These are phyloP conservation scores for Polygonum maritimum DNA, from an alignment of 148 eudicot species.

Conservation along the genomic window DNA sequence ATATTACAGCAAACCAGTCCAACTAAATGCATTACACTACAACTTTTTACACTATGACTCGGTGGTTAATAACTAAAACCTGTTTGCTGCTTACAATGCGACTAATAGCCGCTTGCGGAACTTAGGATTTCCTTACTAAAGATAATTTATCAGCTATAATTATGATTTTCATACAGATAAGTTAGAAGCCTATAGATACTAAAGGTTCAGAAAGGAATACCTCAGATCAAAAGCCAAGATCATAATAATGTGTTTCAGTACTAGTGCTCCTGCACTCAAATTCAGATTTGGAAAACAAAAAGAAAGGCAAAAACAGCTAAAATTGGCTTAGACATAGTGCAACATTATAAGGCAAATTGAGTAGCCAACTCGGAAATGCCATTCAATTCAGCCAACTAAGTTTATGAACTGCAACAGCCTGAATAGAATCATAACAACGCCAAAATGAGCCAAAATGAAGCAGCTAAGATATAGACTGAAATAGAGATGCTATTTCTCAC, in stretches of 20 bases:
- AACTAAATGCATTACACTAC: neutral
- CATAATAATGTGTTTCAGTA: neutral
- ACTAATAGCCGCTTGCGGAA: neutral
- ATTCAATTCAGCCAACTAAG: neutral
- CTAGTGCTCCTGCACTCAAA: neutral
- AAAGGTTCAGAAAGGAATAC: neutral
- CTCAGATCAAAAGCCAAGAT: neutral
- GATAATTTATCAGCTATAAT: neutral
- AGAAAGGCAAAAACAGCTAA: neutral
- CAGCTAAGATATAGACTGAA: neutral
- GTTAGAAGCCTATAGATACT: neutral
- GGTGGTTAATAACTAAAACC: neutral
- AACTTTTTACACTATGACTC: neutral
- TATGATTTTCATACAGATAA: neutral
- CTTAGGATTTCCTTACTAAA: neutral
- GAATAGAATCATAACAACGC: neutral
- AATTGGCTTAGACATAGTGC: neutral
- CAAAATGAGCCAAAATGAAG: neutral
- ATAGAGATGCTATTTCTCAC: neutral
- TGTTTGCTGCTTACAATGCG: neutral
- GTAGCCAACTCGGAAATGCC: neutral
- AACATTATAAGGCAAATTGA: neutral
- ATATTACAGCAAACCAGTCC: neutral
- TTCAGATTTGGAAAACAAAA: neutral
- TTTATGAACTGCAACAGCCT: neutral